phyloP scores from a whole-genome alignment of 2,329 filamentous ascomycete genomes.

The Botryotinia narcissicola region DNA sequence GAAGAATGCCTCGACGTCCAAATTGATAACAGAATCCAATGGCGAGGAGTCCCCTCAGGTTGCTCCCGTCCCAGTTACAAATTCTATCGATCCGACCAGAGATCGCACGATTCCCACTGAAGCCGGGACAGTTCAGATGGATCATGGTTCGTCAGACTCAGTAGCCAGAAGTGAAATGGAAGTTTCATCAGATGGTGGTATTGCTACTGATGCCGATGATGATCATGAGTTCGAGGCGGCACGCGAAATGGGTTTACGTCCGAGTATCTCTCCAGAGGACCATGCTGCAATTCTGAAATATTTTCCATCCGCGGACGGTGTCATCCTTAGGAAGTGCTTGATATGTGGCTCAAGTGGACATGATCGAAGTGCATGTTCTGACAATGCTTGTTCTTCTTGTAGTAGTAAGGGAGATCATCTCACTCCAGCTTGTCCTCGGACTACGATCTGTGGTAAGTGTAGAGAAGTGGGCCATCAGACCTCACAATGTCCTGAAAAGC shows the following conservation, averaged over 20 bases:
- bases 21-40: not conserved
- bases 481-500: conserved; percentile 54
- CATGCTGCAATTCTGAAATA: conserved; percentile 39
- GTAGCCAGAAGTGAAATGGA: not conserved
- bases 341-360: conserved; percentile 53
- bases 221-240: not conserved
- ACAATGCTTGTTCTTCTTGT: conserved; percentile 50
- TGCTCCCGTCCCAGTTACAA: not conserved
- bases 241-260: not conserved
- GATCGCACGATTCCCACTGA: not conserved
- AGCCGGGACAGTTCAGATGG: not conserved
- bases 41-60: not conserved
- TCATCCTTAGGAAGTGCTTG: conserved; percentile 44
- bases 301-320: conserved; percentile 43
- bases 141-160: not conserved
- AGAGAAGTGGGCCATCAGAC: conserved; percentile 58
- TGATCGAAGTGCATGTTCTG: conserved; percentile 45
- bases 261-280: not conserved
- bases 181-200: not conserved
- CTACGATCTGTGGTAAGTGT: conserved; percentile 57
- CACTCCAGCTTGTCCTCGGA: conserved; percentile 50
- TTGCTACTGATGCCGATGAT: not conserved
- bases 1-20: not conserved
- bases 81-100: not conserved
- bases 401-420: conserved; percentile 45